Base-by-base conservation (phyloP, 2,329 filamentous ascomycete genomes). In the Colletotrichum magnum region DNA sequence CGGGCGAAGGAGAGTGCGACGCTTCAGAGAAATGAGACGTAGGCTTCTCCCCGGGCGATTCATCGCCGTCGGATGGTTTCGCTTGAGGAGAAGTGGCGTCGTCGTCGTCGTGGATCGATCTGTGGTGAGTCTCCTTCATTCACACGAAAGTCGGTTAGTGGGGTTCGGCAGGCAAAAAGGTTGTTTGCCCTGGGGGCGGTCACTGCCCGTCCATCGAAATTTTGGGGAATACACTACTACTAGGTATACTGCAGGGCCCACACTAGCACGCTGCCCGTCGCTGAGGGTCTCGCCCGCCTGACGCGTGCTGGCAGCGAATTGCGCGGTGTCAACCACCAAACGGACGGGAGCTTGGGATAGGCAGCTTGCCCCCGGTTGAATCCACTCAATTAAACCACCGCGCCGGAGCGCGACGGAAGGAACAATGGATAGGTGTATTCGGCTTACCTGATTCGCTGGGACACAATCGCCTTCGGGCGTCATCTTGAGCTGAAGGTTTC, bases 121-220 rank as follows among this genome's bases (percentile, higher is more conserved):
- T 58, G 52, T 24, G 41, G 32, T 48, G 13, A 13, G 51, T 54
- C 51, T 69, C 41, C 67, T 68, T 65, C 66, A 54, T 64, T 59
- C 67, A 66, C 67, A 66, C 51, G 51, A 69, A 57, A 57, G 57
- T 66, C 62, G 56, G 62, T 69, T 69, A 69, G 61, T 65, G 67
- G 67, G 67, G 67, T 69, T 26, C n/a, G 16, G 41, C 48, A 52
- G 21, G 18, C 48, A 69, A 56, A 59, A 28, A 45, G 51, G 59
- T 39, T 41, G 61, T 53, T 60, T 58, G 66, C 60, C 48, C 58
- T 67, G 41, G 43, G 32, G 21, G 28, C 21, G 21, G 21, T 24
- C 21, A 24, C 21, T 24, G 28, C 41, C 24, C 28, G 64, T 48
- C 57, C 13, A 24, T 52, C 18, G 51, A 69, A 54, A 57, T 56